phyloP scores from a whole-genome alignment of 441 rosid genomes.

The Bruguiera hainesii region DNA sequence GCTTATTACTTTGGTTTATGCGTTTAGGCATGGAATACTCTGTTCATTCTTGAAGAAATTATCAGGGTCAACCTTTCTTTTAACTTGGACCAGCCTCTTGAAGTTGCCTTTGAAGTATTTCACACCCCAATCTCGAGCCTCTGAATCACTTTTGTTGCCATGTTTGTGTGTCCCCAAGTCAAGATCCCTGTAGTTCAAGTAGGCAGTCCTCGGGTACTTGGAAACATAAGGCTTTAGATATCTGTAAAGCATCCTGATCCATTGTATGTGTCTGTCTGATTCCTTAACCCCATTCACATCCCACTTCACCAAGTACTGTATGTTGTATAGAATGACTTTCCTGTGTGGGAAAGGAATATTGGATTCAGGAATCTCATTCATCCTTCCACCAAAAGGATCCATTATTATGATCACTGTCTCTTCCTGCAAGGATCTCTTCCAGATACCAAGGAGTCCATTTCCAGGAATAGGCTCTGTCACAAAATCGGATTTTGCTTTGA shows the following conservation, averaged over 20 bases:
- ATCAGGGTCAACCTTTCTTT: slow-evolving; percentile 49
- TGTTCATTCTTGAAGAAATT: slow-evolving; percentile 68
- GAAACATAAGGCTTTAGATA: slow-evolving; percentile 57
- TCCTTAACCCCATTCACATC: slow-evolving; percentile 17
- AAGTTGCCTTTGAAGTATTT: slow-evolving; percentile 56
- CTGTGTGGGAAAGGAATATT: slow-evolving; percentile 45
- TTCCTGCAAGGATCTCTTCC: slow-evolving; percentile 41
- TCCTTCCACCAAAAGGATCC: slow-evolving; percentile 62
- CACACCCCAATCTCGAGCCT: slow-evolving; percentile 37
- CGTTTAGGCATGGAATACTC: slow-evolving; percentile 48
- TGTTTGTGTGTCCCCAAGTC: slow-evolving; percentile 50
- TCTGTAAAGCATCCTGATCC: slow-evolving; percentile 35
- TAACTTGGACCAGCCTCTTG: slow-evolving; percentile 51
- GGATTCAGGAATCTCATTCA: slow-evolving; percentile 34
- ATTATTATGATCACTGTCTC: slow-evolving; percentile 31
- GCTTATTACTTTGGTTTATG: background rate
- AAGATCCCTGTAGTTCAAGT: slow-evolving; percentile 59
- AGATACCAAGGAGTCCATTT: slow-evolving; percentile 38
- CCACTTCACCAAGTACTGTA: slow-evolving; percentile 57
- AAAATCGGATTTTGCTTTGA: too few species aligned
- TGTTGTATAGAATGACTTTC: slow-evolving; percentile 45
- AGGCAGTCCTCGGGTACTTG: slow-evolving; percentile 58
- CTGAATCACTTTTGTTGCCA: slow-evolving; percentile 17
- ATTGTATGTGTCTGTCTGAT: slow-evolving; percentile 26
- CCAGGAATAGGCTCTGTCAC: background rate